Base-by-base conservation (phyloP, 176 grass and related monocot species). In the barley (Hordeum vulgare) region DNA sequence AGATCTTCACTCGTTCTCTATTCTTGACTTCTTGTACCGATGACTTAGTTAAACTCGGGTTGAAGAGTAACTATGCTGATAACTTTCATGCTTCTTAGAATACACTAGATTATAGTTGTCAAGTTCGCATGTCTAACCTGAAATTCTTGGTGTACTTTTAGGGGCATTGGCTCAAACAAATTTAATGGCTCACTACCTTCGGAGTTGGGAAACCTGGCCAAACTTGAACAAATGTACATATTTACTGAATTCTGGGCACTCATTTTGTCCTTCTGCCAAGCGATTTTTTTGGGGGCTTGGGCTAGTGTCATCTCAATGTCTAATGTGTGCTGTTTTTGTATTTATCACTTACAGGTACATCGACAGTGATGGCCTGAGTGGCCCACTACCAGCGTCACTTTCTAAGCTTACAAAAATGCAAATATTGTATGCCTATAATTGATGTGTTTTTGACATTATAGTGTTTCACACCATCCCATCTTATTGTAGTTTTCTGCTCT, bases 141-240 rank as follows among this genome's bases (percentile, higher is more conserved):
- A 20, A 61, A 49, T 9, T 35, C 39, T 77, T 27, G 17, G 37
- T 79, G 17, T 61, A 39, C 74, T 91, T 92, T 49, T 85, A 95
- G 93, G 77, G 28, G 57, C 15, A 14, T 98, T n/a, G 12, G 73
- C 15, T 59, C 71, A 40, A 98, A 98, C 73, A 72, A 95, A 62
- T 95, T 95, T 45, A 98, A 17, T 60, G 96, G 93, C 1, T 74
- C 96, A 29, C 63, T 98, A 68, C 96, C 93, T 62, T 44, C 75
- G 3, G 91, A 95, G 66, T 24, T 98, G 33, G 93, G 96, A 24
- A 88, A 90, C 56, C 80, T 98, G 14, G 61, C 2, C 9, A 90
- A 68, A 27, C 93, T 98, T 66, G 5, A 81, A n/a, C 1, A 90
- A 85, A 47, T 93, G 96, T 95, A 78, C 11, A 61, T 81, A 61